These are phyloP conservation scores for Thermothielavioides terrestris DNA, from an alignment of 495 filamentous ascomycete genomes.

Conservation along the genomic window DNA sequence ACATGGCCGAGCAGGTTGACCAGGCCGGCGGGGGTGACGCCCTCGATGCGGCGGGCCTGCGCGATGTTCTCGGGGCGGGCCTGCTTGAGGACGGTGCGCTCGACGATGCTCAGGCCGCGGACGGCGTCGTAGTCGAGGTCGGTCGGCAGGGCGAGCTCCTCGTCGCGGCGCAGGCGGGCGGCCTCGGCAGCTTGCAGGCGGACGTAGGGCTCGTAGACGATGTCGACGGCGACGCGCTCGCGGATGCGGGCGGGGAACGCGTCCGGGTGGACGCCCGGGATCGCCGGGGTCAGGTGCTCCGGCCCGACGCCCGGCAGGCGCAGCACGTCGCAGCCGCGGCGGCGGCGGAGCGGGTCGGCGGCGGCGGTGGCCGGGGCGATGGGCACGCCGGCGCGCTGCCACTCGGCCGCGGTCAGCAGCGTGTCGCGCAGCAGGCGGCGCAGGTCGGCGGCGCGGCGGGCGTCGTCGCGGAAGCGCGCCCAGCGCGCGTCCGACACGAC, in stretches of 20 bases:
- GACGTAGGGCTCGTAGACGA: conserved; percentile 77
- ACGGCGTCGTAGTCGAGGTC: conserved; percentile 72
- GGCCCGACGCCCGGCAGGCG: conserved; percentile 44
- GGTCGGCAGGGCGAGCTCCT: conserved; percentile 59
- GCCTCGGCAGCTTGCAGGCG: conserved; percentile 56
- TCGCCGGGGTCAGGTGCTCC: conserved; percentile 36
- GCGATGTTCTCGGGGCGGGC: conserved; percentile 75
- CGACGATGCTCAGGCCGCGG: conserved; percentile 66
- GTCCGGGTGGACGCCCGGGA: conserved; percentile 39
- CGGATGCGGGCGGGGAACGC: conserved; percentile 47
- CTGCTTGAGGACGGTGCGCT: conserved; percentile 57
- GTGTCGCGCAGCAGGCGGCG: conserved; percentile 48
- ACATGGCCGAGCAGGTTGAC: conserved; percentile 50
- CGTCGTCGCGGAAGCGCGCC: conserved; percentile 54
- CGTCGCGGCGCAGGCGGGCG: conserved; percentile 62
- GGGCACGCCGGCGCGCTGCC: conserved; percentile 61
- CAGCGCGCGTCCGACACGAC: conserved; percentile 75
- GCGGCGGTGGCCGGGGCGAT: conserved; percentile 44
- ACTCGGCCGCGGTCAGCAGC: conserved; percentile 47
- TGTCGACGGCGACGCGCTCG: conserved; percentile 67
- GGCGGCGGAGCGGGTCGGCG: conserved; percentile 26
- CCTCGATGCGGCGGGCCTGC: conserved; percentile 82
- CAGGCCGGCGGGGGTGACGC: conserved; percentile 55
- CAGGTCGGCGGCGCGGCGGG: conserved; percentile 56
- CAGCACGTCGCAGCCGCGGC: conserved; percentile 69